Conservation (phyloP, 805 yeast genomes). For the Wickerhamomyces silvicola region DNA sequence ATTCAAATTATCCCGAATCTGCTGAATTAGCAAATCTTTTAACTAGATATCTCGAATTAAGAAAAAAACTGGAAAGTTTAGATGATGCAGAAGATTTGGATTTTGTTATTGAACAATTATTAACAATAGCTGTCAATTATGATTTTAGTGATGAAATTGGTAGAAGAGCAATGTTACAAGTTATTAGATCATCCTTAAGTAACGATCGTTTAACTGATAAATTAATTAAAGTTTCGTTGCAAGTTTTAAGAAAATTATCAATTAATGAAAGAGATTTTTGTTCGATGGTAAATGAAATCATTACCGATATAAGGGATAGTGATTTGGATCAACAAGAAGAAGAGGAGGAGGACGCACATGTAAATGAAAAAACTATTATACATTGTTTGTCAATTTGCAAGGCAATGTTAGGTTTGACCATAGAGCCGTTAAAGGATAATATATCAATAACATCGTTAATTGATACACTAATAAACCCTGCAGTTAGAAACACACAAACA, state of each 20-base stretch:
- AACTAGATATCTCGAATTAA: constrained; percentile 46
- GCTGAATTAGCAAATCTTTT: constrained; percentile 59
- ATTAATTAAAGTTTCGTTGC: constrained; percentile 48
- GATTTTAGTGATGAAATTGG: constrained; percentile 92
- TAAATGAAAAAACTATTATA: constrained; percentile 37
- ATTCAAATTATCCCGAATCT: constrained; percentile 72
- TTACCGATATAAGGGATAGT: constrained; percentile 77
- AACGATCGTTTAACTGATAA: constrained; percentile 49
- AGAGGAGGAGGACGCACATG: constrained; percentile 21
- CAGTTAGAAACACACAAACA: constrained; percentile 54
- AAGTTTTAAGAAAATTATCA: constrained; percentile 64
- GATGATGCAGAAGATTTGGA: constrained; percentile 55
- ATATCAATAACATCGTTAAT: constrained; percentile 61
- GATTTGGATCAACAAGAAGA: constrained; percentile 19
- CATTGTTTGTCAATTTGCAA: constrained; percentile 67
- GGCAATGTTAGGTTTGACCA: constrained; percentile 60
- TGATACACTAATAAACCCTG: constrained; percentile 73
- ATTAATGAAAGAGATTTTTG: constrained; percentile 80
- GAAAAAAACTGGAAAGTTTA: constrained; percentile 25
- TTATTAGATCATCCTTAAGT: constrained; percentile 52
- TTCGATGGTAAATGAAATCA: constrained; percentile 76
- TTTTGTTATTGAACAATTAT: constrained; percentile 68
- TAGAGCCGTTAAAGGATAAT: constrained; percentile 59
- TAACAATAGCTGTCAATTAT: constrained; percentile 58
- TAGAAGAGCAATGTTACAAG: constrained; percentile 63